Conservation (phyloP, 2,329 filamentous ascomycete genomes). For the Aspergillus fijiensis region DNA sequence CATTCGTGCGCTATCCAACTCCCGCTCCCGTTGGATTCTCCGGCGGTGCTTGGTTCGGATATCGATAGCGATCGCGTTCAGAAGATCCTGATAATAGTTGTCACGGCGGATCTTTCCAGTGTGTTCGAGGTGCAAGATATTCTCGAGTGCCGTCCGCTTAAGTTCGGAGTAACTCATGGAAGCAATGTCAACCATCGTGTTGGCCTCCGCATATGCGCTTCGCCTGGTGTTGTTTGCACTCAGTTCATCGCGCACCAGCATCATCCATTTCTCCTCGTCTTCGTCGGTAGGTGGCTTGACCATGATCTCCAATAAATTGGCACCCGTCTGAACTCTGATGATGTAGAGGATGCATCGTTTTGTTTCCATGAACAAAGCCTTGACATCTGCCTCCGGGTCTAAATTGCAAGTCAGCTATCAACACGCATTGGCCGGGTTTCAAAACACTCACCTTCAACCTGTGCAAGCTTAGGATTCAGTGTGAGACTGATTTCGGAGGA, state of each 20-base stretch:
- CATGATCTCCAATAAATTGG: conserved; percentile 91
- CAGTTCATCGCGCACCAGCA: conserved; percentile 79
- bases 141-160: conserved; percentile 90
- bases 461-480: conserved; percentile 82
- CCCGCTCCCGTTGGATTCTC: conserved; percentile 84
- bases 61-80: conserved; percentile 94
- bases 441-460: conserved; percentile 63
- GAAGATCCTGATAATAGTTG: conserved; percentile 95
- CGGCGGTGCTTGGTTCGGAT: conserved; percentile 96
- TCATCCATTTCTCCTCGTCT: conserved; percentile 85
- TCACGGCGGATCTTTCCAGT: conserved; percentile 79
- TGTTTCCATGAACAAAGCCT: conserved; percentile 95
- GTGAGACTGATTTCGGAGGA: conserved; percentile 89
- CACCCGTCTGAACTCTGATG: conserved; percentile 89
- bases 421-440: neutral
- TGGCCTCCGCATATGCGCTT: conserved; percentile 85
- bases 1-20: conserved; percentile 65
- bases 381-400: conserved; percentile 90
- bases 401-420: conserved; percentile 17
- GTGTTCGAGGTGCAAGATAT: conserved; percentile 85
- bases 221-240: conserved; percentile 65
- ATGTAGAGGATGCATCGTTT: conserved; percentile 97
- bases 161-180: conserved; percentile 87
- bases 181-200: conserved; percentile 81
- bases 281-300: conserved; percentile 83